Evolutionary conservation across 371 early-diverging fungal genomes (phyloP), one percentile per base, ranked within the genome.

Genomic region (Saksenaea vasiformis): DNA sequence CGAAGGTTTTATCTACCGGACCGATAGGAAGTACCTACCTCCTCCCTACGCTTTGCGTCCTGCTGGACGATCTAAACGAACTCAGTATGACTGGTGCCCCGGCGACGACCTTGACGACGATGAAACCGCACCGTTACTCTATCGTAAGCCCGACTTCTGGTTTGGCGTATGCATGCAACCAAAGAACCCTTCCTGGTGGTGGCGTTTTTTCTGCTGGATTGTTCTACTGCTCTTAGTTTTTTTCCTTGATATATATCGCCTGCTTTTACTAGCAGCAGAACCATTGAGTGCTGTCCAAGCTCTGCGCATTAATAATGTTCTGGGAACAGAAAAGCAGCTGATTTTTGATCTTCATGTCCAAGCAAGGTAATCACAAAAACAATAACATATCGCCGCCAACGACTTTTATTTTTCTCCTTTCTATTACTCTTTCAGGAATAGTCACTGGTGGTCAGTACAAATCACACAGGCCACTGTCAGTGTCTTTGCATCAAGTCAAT

Each of bases 291-390:
- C 66, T 3, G 65, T 80, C 14, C 70, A 77, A 51, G 76, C 72
- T 5, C 62, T 75, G 17, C 69, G 67, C 0, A 74, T 89, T 17
- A 68, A 80, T 10, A 86, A 87, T 67, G 85, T 89, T 0, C 67
- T 89, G 54, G 87, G 87, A 22, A 79, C 86, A 11, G 74, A 85
- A 37, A 85, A 82, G 57, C 82, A 84, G 67, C 71, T 85, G 14
- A 72, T 87, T 43, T 85, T 87, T 54, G 84, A 83, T 56, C 60
- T 85, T 58, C 80, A 84, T 64, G 69, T 85, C 17, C 66, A 67
- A 58, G 78, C 67, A 61, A 67, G 57, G 70, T 70, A 54, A 64
- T 54, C 36, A 15, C 38, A 43, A 31, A 24, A 19, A 28, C 10
- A 44, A 27, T 4, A 19, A 27, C 28, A 3, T 41, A n/a, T 58